Percentiles rank a stretch among this genome's conserved stretches.
Conservation (phyloP, 1,284 basidiomycete species). For the Mycosarcoma mackinlayi region DNA sequence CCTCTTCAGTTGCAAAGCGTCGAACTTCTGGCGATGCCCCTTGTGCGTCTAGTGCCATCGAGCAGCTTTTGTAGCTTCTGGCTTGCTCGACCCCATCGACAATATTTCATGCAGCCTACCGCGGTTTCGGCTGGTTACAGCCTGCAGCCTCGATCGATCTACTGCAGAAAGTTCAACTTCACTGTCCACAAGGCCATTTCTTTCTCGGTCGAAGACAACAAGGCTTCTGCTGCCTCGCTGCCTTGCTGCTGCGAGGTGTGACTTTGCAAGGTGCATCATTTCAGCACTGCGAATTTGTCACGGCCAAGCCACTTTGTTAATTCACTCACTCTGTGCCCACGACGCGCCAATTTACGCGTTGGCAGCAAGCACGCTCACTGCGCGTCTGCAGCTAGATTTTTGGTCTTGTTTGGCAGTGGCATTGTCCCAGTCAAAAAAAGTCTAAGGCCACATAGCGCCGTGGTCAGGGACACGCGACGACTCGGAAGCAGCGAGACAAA, state of each 20-base stretch:
- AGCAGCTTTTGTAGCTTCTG: not conserved
- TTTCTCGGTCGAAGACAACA: no score
- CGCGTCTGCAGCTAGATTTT: constrained; percentile 4
- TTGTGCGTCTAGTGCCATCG: no score
- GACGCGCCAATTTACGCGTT: constrained; percentile 55
- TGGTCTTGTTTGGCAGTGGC: not conserved
- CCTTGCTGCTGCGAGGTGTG: constrained; percentile 2
- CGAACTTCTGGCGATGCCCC: no score
- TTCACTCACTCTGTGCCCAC: no score
- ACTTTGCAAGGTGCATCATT: constrained; percentile 2
- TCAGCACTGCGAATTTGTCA: constrained; percentile 3
- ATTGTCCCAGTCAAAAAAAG: not conserved
- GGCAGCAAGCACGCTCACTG: not conserved
- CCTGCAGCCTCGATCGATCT: constrained; percentile 26
- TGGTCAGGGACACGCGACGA: constrained; percentile 1
- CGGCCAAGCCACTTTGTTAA: not conserved
- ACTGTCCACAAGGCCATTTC: constrained; percentile 24
- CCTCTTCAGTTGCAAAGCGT: no score
- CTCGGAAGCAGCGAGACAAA: not conserved
- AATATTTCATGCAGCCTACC: not conserved
- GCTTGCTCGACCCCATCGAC: constrained; percentile 2
- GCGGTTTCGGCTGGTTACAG: not conserved
- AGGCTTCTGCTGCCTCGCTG: not conserved
- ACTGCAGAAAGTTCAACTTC: constrained; percentile 9
- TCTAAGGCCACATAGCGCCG: no score